These are phyloP conservation scores for Cokeromyces recurvatus DNA, from an alignment of 371 early-diverging fungal species.

Conservation along the genomic window DNA sequence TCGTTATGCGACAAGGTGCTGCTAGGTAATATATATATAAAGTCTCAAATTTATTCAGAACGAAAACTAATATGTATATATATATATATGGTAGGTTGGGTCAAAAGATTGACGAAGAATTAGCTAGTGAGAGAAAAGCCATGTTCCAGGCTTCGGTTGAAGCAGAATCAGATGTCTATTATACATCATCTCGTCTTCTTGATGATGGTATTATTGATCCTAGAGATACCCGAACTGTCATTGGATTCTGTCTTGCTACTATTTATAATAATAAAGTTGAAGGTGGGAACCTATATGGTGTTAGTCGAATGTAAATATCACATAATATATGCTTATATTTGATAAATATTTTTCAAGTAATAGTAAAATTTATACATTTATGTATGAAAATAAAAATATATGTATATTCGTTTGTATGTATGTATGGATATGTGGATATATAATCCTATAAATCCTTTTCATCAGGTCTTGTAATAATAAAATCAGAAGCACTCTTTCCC, in stretches of 20 bases:
- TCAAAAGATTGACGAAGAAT: constrained; percentile 60
- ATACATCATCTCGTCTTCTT: constrained; percentile 62
- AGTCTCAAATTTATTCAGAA: too few relatives aligned
- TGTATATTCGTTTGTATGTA: too few relatives aligned
- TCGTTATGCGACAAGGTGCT: constrained; percentile 68
- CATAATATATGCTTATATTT: too few relatives aligned
- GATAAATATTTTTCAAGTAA: too few relatives aligned
- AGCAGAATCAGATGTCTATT: constrained; percentile 67
- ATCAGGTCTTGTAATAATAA: constrained; percentile 22
- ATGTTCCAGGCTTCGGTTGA: constrained; percentile 66
- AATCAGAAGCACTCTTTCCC: constrained; percentile 21
- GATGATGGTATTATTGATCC: constrained; percentile 73
- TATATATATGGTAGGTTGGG: too few relatives aligned
- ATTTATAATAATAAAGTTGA: constrained; percentile 55
- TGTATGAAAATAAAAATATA: too few relatives aligned
- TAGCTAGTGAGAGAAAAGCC: constrained; percentile 46
- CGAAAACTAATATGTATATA: too few relatives aligned
- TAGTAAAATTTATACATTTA: too few relatives aligned
- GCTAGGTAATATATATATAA: constrained; percentile 53
- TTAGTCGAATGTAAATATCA: constrained; percentile 62
- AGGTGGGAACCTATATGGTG: constrained; percentile 67
- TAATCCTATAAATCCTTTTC: too few relatives aligned
- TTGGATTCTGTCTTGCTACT: constrained; percentile 60
- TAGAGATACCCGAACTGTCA: constrained; percentile 57
- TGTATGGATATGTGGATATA: too few relatives aligned